phyloP scores from a whole-genome alignment of 225 moss, liverwort and hornwort genomes.

The Anthoceros angustus region DNA sequence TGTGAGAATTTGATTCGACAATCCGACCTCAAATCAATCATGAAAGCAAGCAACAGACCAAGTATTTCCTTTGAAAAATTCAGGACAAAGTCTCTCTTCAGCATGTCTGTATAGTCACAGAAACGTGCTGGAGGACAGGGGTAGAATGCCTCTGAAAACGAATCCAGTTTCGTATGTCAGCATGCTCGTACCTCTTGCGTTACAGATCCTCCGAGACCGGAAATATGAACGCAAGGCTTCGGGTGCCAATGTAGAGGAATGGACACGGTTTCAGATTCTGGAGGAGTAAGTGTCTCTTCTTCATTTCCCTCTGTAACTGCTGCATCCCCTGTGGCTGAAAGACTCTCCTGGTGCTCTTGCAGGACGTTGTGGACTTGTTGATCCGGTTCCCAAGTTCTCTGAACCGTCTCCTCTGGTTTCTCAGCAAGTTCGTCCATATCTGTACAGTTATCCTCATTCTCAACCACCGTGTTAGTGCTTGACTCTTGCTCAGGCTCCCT shows the following conservation, averaged over 20 bases:
- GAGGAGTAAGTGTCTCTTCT: constrained; percentile 9
- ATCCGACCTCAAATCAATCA: no score
- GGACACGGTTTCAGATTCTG: constrained; percentile 20
- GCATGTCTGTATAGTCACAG: not conserved
- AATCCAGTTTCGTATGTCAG: not conserved
- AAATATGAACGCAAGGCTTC: constrained; percentile 29
- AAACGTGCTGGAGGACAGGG: not conserved
- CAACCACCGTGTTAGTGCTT: no score
- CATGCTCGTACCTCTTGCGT: constrained; percentile 18
- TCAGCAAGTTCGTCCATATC: no score
- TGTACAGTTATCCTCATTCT: no score
- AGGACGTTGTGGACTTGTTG: no score
- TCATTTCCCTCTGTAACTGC: constrained; percentile 11
- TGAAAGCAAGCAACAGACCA: no score
- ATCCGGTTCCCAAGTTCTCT: no score
- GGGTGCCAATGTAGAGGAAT: constrained; percentile 27
- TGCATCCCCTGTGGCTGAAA: constrained; percentile 15
- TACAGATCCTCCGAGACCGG: constrained; percentile 29
- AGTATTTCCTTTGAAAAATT: no score
- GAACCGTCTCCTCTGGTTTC: no score
- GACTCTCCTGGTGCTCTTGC: not conserved
- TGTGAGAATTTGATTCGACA: no score
- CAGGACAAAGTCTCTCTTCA: no score
- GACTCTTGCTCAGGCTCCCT: no score
- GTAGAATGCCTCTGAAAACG: not conserved